phyloP scores from a whole-genome alignment of 306 rosid genomes.

The Gastrolobium bilobum region DNA sequence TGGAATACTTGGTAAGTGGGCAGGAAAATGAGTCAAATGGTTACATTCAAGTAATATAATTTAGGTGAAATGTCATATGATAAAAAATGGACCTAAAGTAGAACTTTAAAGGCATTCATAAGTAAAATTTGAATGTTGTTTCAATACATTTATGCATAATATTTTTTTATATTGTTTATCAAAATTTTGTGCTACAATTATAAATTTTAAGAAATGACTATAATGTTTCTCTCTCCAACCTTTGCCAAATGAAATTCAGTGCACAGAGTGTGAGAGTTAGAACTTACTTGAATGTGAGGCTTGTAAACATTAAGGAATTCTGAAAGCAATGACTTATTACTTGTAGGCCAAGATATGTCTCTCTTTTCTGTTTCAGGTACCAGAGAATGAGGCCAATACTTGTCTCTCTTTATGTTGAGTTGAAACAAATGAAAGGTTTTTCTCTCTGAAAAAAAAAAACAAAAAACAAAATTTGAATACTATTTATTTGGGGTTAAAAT shows the following conservation, averaged over 20 bases:
- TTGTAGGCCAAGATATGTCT: neutral
- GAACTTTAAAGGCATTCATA: too few species aligned
- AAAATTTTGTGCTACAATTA: neutral
- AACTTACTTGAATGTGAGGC: constrained; percentile 43
- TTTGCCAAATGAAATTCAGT: neutral
- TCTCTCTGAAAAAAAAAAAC: neutral
- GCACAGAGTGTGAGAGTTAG: neutral
- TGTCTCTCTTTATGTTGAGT: too few species aligned
- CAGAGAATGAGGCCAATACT: neutral
- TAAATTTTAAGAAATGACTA: neutral
- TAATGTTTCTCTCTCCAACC: neutral
- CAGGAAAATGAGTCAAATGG: neutral
- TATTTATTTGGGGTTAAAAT: too few species aligned
- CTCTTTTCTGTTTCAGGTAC: constrained; percentile 15
- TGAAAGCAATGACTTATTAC: neutral
- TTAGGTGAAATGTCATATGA: neutral
- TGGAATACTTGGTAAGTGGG: neutral
- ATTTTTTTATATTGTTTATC: neutral
- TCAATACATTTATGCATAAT: neutral
- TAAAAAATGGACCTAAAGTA: neutral
- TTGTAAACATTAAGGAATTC: neutral
- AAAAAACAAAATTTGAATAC: neutral
- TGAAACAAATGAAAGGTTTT: too few species aligned
- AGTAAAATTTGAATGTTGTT: neutral
- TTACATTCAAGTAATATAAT: neutral